Evolutionary conservation across 306 rosid genomes (phyloP), one percentile per base, ranked within the genome.

Genomic region (Cicer chorassanicum): DNA sequence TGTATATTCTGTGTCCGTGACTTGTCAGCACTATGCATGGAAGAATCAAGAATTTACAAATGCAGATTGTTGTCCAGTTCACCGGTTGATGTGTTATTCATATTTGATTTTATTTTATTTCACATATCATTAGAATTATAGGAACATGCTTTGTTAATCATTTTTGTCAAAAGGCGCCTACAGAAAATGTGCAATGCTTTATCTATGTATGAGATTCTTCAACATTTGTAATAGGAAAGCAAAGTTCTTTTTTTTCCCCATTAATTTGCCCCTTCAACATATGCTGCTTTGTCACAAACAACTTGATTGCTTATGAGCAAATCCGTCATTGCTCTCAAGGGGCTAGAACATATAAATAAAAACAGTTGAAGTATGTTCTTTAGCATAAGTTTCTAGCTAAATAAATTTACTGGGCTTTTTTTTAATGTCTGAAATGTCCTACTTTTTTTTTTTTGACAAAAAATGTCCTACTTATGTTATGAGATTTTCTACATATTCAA

Each of bases 151-250:
- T 60, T 60, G 3, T 29, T 34, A 60, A n/a, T 60, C 10, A 7
- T 61, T 61, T 61, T 76, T 36, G 43, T 44, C 8, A 6, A 65
- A 15, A 34, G 45, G 43, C 65, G 74, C 63, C 44, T 51, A 55
- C 50, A 43, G 46, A 73, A 65, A 38, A 73, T 19, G 42, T 40
- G 4, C 34, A 2, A 38, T 45, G 53, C 62, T 71, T 15, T n/a
- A 10, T 10, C 64, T 66, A 4, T 38, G 34, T 15, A 39, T 50
- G 71, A 56, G 55, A 66, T 79, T 51, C 70, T 54, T 53, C 68
- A 79, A 72, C 49, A 78, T 48, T 46, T 69, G 65, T 60, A 8
- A 36, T 57, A n/a, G 81, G n/a, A 69, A 61, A 13, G 15, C 59
- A n/a, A 7, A n/a, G 34, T 29, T 29, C 43, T 7, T 4, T 51